Base-by-base conservation (phyloP, 2,329 filamentous ascomycete genomes). In the Dactylellina parvicollis region DNA sequence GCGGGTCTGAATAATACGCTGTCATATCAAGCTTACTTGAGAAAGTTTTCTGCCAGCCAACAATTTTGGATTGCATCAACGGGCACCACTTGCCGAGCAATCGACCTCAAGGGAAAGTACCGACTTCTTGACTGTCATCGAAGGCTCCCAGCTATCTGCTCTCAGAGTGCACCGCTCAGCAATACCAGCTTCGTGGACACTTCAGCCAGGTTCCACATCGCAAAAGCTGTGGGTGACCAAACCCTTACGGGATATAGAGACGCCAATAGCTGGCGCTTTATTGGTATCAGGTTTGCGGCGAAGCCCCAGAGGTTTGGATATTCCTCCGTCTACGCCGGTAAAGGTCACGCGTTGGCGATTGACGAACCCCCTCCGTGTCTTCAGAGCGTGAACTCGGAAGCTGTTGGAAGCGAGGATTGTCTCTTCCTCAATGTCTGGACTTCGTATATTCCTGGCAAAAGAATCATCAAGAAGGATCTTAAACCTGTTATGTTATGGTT, bases 401-500 rank as follows among this genome's bases (percentile, higher is more conserved):
- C 76, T 9, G 80, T 80, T 30, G 82, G 82, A 0, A 78, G 77
- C 12, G 83, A 85, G 74, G 83, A 85, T 64, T 85, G 84, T 57
- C 76, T 84, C 4, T 83, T 81, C 49, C 78, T 85, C 34, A 84
- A 84, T 61, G 80, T 85, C 20, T 83, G 80, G 50, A 56, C 61
- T 3, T 50, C 61, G 22, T 66, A 66, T 42, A 49, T 66, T 34
- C 61, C 61, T 28, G 61, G 50, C 0, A 56, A 49, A 18, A 30
- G 8, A 14, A 32, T 57, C 22, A 38, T 62, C 4, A 79, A 79
- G 61, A 55, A 67, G 44, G 73, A 77, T 24, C 79, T 83, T 0
- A 83, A 82, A 67, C 81, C 83, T 1, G 83, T 84, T 8, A 82
- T 84, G 79, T 77, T 85, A 18, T 85, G 82, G 78, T 80, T 84